Base-by-base conservation (phyloP, 768 basidiomycete species). In the Lentinula boryana region DNA sequence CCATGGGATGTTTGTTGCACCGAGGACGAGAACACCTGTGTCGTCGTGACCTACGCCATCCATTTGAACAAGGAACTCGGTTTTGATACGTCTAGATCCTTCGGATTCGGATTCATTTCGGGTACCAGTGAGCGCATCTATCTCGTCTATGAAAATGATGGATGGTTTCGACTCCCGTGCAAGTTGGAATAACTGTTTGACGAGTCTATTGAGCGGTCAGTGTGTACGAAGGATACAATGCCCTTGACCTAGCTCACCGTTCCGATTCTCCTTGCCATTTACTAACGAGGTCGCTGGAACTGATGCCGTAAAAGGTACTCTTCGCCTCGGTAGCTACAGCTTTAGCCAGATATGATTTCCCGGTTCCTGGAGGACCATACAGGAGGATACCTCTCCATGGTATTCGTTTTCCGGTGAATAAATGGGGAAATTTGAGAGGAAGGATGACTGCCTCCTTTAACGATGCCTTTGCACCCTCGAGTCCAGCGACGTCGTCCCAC, bases 191-290 rank as follows among this genome's bases (percentile, higher is more conserved):
- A 99, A 81, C 69, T 98, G 94, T 72, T 93, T 95, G 52, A 99
- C 97, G 54, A 98, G 81, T 70, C 95, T 96, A 61, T 13, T 21
- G 35, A 10, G 5, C 15, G 3, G 21, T 54, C 18, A 54, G 35
- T n/a, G 18, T 5, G 50, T 5, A 27, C 33, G 5, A 52, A 58
- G 32, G 21, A 56, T 36, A 60, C 50, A 38, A 21, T 58, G 27
- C 62, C 1, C 2, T 13, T n/a, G 32, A n/a, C 15, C 12, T 13
- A 35, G 32, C 27, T 70, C 63, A 91, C 95, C 96, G 80, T 76
- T 98, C 96, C 4, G 93, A 95, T 74, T 99, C 97, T 61, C 97
- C 97, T 77, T 98, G 97, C 97, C 97, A 99, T 72, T 98, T 99
- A 73, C 93, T 95, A 59, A 98, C 97, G 59, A 99, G 79, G 69